Conservation (phyloP, 768 basidiomycete species). For the Suillus lakei region DNA sequence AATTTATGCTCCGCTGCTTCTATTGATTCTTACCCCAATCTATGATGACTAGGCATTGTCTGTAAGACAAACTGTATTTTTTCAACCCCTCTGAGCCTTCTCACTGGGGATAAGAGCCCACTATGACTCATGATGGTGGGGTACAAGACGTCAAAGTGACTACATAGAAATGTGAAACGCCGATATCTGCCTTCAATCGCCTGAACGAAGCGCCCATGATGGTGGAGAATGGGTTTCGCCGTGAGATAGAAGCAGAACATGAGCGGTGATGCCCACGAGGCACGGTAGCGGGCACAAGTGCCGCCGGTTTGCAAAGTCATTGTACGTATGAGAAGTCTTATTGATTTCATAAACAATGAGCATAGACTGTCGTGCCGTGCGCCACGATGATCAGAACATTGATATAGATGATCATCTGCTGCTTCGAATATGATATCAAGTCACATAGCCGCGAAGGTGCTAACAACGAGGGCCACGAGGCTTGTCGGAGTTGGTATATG, state of each 20-base stretch:
- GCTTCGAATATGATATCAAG: too few relatives aligned
- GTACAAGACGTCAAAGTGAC: neutral
- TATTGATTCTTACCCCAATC: neutral
- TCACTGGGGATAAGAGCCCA: neutral
- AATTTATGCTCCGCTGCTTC: neutral
- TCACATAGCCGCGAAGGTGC: too few relatives aligned
- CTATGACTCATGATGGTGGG: neutral
- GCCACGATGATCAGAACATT: too few relatives aligned
- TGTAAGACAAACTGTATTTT: too few relatives aligned
- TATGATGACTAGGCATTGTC: neutral
- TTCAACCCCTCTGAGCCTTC: neutral
- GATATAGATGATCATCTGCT: too few relatives aligned
- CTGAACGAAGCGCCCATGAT: neutral
- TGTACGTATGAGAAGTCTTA: neutral
- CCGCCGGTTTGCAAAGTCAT: neutral
- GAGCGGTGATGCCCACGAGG: neutral
- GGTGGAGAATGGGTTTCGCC: neutral
- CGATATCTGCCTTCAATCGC: neutral
- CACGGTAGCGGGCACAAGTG: neutral
- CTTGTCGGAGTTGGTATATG: constrained; percentile 1
- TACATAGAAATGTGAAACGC: neutral
- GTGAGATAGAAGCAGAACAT: neutral
- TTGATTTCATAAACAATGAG: neutral
- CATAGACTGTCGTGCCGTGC: too few relatives aligned
- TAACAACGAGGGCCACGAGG: too few relatives aligned